Conservation (phyloP, 495 filamentous ascomycete genomes). For the Cetradonia linearis region DNA sequence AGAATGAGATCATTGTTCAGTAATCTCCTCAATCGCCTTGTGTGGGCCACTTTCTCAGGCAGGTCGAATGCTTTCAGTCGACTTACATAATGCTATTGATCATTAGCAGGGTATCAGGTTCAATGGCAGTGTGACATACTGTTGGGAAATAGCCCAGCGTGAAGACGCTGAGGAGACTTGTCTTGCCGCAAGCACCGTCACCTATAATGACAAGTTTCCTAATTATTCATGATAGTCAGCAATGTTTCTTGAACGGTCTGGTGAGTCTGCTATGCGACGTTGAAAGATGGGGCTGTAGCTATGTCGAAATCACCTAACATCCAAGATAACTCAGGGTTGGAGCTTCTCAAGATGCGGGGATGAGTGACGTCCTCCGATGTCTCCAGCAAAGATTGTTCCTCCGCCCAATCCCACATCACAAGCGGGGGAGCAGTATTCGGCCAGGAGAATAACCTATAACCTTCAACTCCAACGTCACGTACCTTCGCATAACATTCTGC, state of each 20-base stretch:
- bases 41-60: neutral
- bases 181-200: conserved; percentile 97
- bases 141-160: conserved; percentile 97
- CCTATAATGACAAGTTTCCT: conserved; percentile 99
- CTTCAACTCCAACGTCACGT: conserved; percentile 26
- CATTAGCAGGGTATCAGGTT: neutral
- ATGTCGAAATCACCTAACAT: neutral
- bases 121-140: conserved; percentile 45
- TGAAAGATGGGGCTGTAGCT: neutral
- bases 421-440: neutral
- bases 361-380: neutral
- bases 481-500: conserved; percentile 68
- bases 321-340: neutral
- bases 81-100: conserved; percentile 60
- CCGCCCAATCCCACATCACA: neutral
- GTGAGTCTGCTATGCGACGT: neutral
- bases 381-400: neutral
- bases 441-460: neutral
- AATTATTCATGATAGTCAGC: conserved; percentile 5
- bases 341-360: too few relatives aligned
- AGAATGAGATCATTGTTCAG: neutral
- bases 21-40: neutral
- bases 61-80: neutral
- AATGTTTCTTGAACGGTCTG: neutral
- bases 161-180: conserved; percentile 93